A percentile compares a stretch with the other conserved stretches of the same genome.
Evolutionary conservation across 1,139 yeast species (phyloP).

Genomic region (Pichia sp.): DNA sequence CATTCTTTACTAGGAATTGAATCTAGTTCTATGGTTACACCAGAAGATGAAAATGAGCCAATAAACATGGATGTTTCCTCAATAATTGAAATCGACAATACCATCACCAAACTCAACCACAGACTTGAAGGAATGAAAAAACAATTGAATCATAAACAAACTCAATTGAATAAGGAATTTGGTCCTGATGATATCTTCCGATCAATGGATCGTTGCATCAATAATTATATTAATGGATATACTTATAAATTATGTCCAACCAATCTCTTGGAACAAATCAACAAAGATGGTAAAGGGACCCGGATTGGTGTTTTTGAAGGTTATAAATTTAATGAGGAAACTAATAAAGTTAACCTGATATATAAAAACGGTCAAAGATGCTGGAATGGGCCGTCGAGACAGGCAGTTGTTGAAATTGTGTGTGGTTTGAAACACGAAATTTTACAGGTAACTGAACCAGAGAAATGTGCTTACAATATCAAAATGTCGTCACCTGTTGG

Average conservation of each 20-base stretch:
- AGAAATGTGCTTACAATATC: constrained; percentile 72
- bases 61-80: not conserved
- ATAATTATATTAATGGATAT: constrained; percentile 55
- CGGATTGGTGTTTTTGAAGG: constrained; percentile 47
- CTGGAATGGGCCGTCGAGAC: constrained; percentile 91
- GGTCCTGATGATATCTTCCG: constrained; percentile 64
- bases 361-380: constrained; percentile 72
- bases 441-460: constrained; percentile 72
- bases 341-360: constrained; percentile 29
- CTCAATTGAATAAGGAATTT: constrained; percentile 27
- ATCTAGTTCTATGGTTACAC: not conserved
- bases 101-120: constrained; percentile 7
- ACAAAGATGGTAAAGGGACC: constrained; percentile 37
- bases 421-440: constrained; percentile 61
- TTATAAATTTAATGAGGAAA: constrained; percentile 22
- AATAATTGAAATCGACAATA: constrained; percentile 4
- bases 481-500: constrained; percentile 63
- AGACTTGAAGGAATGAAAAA: constrained; percentile 16
- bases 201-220: constrained; percentile 43
- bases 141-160: constrained; percentile 19
- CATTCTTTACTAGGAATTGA: constrained; percentile 12
- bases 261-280: constrained; percentile 49
- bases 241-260: constrained; percentile 56
- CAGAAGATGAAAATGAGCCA: not conserved
- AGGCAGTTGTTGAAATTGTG: constrained; percentile 51